Base-by-base conservation (phyloP, 2,329 filamentous ascomycete species). In the Thielaviopsis populi region DNA sequence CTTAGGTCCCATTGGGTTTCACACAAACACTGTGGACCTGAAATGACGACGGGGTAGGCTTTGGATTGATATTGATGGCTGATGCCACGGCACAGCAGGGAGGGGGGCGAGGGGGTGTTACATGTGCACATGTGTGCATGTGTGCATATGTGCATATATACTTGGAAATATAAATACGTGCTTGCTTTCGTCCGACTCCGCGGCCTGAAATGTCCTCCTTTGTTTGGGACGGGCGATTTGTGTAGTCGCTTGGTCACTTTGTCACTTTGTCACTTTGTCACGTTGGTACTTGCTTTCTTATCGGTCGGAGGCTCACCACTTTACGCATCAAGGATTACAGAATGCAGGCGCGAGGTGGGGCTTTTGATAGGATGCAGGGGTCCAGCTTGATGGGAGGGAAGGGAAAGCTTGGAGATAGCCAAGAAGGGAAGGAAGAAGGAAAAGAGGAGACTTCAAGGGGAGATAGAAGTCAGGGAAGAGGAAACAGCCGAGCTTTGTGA, bases 391-490 rank as follows among this genome's bases (percentile, higher is more conserved):
- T 33, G 24, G 53, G 30, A n/a, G n/a, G n/a, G n/a, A n/a, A n/a
- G n/a, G n/a, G n/a, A n/a, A 56, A 10, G 27, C 15, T 56, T 17
- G n/a, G 50, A 56, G 53, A 56, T 56, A 37, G 24, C 53, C 53
- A 30, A 56, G 17, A 56, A 37, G 53, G 53, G 27, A 56, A 56
- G 53, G 53, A 56, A 56, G 53, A 50, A 22, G 46, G 46, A 50
- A 11, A 50, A 50, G 46, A 50, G 19, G 24, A 6, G 15, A 27
- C 30, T 33, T 33, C 7, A 37, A 27, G 46, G 19, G 15, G 46
- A 50, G 46, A 24, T 13, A 7, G 24, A 24, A 56, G 48, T 10
- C 11, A 27, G 19, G 22, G 24, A 53, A 30, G 17, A 33, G 53
- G 53, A 30, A 56, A 50, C 19, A 50, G 24, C 7, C 22, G 46